phyloP scores from a whole-genome alignment of 2,329 filamentous ascomycete species.

The Coniochaeta prunicola region DNA sequence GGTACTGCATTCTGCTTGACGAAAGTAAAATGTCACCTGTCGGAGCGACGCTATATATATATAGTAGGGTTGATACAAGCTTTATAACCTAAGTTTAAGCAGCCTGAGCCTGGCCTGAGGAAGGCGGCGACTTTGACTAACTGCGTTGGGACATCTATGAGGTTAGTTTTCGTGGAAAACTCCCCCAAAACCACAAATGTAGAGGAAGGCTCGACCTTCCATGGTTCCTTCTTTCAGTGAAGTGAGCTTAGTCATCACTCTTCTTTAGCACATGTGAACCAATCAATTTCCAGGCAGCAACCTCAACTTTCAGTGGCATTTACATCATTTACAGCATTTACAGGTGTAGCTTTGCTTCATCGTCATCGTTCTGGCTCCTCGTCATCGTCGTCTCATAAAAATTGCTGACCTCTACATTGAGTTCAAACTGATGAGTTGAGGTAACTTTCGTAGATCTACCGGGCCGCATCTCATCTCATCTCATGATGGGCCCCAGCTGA shows the following conservation, averaged over 20 bases:
- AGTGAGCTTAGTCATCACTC: not conserved
- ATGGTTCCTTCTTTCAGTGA: not conserved
- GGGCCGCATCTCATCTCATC: not conserved
- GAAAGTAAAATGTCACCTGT: conserved; percentile 3
- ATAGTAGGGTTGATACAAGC: not conserved
- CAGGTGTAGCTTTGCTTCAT: not conserved
- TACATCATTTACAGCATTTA: too few relatives aligned
- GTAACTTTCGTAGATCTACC: not conserved
- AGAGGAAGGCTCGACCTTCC: too few relatives aligned
- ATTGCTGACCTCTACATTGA: not conserved
- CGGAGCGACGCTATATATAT: not conserved
- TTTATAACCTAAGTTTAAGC: not conserved
- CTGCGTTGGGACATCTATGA: too few relatives aligned
- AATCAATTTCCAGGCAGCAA: not conserved
- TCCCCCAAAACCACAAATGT: too few relatives aligned
- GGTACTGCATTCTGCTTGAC: not conserved
- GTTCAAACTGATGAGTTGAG: not conserved
- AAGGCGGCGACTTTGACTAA: too few relatives aligned
- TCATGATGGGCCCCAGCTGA: not conserved
- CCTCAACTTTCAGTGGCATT: not conserved
- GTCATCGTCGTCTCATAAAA: not conserved
- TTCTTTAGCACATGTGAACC: not conserved
- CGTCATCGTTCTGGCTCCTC: not conserved
- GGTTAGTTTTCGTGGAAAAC: too few relatives aligned
- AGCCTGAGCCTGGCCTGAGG: too few relatives aligned